A percentile compares a stretch with the other conserved stretches of the same genome.
These are phyloP conservation scores for Sarocladiaceae sp. DNA, from an alignment of 2,329 filamentous ascomycete species.

Conservation along the genomic window DNA sequence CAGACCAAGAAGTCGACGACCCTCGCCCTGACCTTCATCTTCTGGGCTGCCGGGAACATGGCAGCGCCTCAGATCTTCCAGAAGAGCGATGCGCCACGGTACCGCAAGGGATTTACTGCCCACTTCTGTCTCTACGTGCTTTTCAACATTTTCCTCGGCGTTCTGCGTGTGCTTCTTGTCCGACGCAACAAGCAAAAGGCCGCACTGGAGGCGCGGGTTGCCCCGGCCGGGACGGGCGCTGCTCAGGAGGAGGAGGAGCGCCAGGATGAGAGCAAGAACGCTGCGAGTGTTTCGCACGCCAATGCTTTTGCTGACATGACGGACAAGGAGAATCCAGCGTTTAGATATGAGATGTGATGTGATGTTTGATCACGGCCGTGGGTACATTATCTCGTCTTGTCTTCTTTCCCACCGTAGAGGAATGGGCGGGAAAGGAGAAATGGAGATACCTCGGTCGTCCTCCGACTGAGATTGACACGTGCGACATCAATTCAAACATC, in stretches of 20 bases:
- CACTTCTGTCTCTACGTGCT: slow-evolving; percentile 29
- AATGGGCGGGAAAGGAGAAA: background rate
- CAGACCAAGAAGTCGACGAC: slow-evolving; percentile 38
- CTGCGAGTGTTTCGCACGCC: slow-evolving; percentile 14
- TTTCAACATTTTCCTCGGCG: slow-evolving; percentile 22
- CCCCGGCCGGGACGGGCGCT: background rate
- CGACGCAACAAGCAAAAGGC: slow-evolving; percentile 16
- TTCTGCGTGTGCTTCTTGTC: slow-evolving; percentile 18
- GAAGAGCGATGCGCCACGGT: slow-evolving; percentile 26
- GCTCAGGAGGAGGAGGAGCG: slow-evolving; percentile 38
- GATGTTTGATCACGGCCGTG: too few species aligned
- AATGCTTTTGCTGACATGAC: slow-evolving; percentile 57
- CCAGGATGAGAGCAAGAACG: slow-evolving; percentile 21
- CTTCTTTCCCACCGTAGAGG: background rate
- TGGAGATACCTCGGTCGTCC: too few species aligned
- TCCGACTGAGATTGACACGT: too few species aligned
- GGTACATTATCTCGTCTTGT: too few species aligned
- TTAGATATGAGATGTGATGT: slow-evolving; percentile 41
- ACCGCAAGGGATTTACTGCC: slow-evolving; percentile 26
- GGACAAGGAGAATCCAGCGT: slow-evolving; percentile 54
- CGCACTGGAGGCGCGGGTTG: background rate
- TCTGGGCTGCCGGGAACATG: slow-evolving; percentile 35
- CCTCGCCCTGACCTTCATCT: slow-evolving; percentile 33
- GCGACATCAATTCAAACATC: too few species aligned
- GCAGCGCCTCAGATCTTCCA: slow-evolving; percentile 33